Base-by-base conservation (phyloP, 495 filamentous ascomycete species). In the Aspergillus ellipticus region DNA sequence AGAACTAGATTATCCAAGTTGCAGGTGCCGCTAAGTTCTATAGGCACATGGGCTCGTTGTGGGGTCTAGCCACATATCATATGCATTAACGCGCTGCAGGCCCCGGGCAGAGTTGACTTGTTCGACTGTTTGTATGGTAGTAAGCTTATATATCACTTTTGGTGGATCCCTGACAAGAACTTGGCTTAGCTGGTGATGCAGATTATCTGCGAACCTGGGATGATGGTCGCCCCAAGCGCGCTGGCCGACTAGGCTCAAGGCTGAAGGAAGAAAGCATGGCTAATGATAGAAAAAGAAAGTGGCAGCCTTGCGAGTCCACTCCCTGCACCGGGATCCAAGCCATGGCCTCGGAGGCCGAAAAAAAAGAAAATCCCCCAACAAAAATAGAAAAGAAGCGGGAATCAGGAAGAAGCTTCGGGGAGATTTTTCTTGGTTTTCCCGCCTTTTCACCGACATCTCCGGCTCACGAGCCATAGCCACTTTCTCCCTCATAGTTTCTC, bases 1-100 rank as follows among this genome's bases (percentile, higher is more conserved):
- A 51, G 22, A 37, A 49, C 62, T 56, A 64, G 55, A 50, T 60
- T 61, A 64, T 53, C 49, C 51, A 49, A 50, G 42, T 49, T 59
- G 56, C 62, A 64, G 57, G 41, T 41, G 57, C 22, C 41, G 42
- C 21, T 55, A 51, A 42, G 45, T 59, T 24, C 47, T 41, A 24
- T 51, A 49, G 50, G 58, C 58, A 58, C 52, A 64, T 64, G 55
- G 53, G 31, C 22, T 24, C 24, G 28, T 20, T 13, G 47, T 56
- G 51, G 49, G 49, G 37, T 42, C 28, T 41, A 22, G 52, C 11
- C 33, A 57, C 55, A 56, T 55, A 58, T 57, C 62, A 58, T 53
- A 55, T 59, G 56, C 62, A 59, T 55, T 20, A 21, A 37, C 46
- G 51, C 55, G 51, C 55, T 58, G 53, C 49, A 54, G 46, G 31